phyloP scores from a whole-genome alignment of 208 protist species.

The Trypanosoma congolense region DNA sequence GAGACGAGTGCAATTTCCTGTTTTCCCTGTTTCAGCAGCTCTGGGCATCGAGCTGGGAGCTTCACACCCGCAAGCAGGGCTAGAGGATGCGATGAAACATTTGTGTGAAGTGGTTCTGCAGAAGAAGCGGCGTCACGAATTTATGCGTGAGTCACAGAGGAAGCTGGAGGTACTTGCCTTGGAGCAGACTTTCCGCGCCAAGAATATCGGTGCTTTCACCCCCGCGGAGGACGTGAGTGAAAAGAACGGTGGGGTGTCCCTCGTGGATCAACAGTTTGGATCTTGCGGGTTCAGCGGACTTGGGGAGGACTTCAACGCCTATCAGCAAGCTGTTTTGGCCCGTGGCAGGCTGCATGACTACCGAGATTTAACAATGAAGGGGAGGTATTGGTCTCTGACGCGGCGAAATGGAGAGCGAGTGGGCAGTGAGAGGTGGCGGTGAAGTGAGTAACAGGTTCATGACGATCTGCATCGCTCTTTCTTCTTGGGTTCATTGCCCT shows the following conservation, averaged over 20 bases:
- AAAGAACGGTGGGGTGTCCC: conserved; percentile 22
- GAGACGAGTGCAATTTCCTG: conserved; percentile 52
- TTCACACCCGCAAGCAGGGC: conserved; percentile 41
- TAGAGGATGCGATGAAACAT: conserved; percentile 56
- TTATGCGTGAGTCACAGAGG: conserved; percentile 28
- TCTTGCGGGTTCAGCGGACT: conserved; percentile 55
- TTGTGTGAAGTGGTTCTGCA: conserved; percentile 68
- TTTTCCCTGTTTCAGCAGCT: conserved; percentile 88
- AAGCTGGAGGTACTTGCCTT: conserved; percentile 37
- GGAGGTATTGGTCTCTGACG: conserved; percentile 72
- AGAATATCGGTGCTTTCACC: conserved; percentile 68
- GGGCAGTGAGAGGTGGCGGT: conserved; percentile 37
- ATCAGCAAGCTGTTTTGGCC: conserved; percentile 46
- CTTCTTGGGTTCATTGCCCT: not conserved
- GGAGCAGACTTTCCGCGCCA: conserved; percentile 55
- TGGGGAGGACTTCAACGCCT: conserved; percentile 56
- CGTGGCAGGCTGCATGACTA: conserved; percentile 64
- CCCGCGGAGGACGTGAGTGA: conserved; percentile 3
- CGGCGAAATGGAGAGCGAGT: conserved; percentile 43
- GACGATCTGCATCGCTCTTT: not conserved
- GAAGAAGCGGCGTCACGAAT: conserved; percentile 35
- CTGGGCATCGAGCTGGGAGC: conserved; percentile 57
- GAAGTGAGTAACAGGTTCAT: conserved; percentile 2
- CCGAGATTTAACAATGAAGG: conserved; percentile 85
- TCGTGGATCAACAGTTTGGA: conserved; percentile 84